These are phyloP conservation scores for Fusarium duplospermum DNA, from an alignment of 2,329 filamentous ascomycete genomes.

Conservation along the genomic window DNA sequence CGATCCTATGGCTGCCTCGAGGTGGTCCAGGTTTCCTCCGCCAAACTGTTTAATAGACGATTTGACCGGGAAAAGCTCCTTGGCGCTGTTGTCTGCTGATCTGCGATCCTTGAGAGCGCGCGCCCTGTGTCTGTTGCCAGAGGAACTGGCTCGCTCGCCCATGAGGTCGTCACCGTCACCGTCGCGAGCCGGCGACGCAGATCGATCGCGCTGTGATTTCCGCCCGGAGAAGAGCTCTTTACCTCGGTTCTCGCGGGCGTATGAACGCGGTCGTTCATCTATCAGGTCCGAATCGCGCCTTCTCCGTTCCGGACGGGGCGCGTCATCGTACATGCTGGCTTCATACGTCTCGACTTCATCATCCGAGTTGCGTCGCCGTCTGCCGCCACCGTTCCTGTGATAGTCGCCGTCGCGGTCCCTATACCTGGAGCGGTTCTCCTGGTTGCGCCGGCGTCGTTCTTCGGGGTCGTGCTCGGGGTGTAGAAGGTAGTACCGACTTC, in stretches of 20 bases:
- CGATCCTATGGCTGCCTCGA: conserved; percentile 54
- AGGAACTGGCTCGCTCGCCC: conserved; percentile 47
- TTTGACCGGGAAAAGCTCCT: conserved; percentile 56
- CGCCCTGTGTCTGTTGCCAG: conserved; percentile 49
- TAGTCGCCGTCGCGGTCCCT: conserved; percentile 65
- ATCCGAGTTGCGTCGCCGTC: conserved; percentile 54
- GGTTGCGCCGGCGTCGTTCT: conserved; percentile 72
- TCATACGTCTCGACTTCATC: conserved; percentile 71
- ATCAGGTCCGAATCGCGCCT: conserved; percentile 39
- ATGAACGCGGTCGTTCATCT: conserved; percentile 46
- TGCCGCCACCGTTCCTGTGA: conserved; percentile 52
- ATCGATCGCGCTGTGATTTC: conserved; percentile 56
- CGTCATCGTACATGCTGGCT: conserved; percentile 87
- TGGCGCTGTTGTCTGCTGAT: conserved; percentile 45
- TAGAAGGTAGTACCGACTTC: conserved; percentile 91
- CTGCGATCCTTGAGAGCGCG: conserved; percentile 51
- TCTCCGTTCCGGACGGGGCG: conserved; percentile 48
- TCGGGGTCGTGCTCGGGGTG: conserved; percentile 90
- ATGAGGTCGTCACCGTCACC: conserved; percentile 56
- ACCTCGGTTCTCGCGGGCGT: conserved; percentile 56
- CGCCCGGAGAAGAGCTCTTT: conserved; percentile 73
- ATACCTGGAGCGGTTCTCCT: conserved; percentile 70
- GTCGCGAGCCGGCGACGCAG: conserved; percentile 62
- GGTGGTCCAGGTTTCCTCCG: conserved; percentile 51
- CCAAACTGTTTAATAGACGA: conserved; percentile 37